Percentiles rank a stretch among this genome's conserved stretches.
phyloP scores from a whole-genome alignment of 768 basidiomycete genomes.

The Lactifluus pinguis region DNA sequence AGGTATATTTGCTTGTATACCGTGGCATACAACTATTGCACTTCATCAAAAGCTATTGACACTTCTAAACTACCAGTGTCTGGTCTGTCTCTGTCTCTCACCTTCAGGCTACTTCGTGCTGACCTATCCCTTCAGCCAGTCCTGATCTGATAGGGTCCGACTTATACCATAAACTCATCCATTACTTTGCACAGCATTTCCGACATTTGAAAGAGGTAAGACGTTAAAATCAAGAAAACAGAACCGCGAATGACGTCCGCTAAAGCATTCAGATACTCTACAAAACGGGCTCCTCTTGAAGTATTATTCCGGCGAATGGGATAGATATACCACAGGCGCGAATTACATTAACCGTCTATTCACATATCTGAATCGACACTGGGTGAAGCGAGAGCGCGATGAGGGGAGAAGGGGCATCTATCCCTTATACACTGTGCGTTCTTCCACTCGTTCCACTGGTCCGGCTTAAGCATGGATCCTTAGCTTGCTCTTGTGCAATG shows the following conservation, averaged over 20 bases:
- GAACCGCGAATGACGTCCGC: not conserved
- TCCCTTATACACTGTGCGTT: constrained; percentile 84
- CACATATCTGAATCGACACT: constrained; percentile 96
- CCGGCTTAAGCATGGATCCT: not conserved
- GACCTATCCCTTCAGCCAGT: constrained; percentile 44
- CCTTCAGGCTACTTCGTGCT: not conserved
- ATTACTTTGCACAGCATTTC: constrained; percentile 82
- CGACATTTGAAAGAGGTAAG: constrained; percentile 53
- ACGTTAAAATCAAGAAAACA: constrained; percentile 25
- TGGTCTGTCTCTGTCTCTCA: constrained; percentile 30
- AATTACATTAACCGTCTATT: constrained; percentile 96
- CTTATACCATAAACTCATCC: constrained; percentile 89
- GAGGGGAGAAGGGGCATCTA: constrained; percentile 94
- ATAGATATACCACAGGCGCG: constrained; percentile 92
- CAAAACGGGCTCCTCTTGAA: constrained; percentile 83
- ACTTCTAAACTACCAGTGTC: too few species aligned
- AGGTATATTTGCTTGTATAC: constrained; percentile 87
- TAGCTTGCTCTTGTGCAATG: constrained; percentile 94
- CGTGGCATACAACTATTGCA: constrained; percentile 97
- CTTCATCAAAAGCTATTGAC: constrained; percentile 27
- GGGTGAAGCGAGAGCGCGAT: constrained; percentile 97
- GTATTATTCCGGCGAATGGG: constrained; percentile 92
- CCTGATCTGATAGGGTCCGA: constrained; percentile 96
- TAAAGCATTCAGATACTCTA: constrained; percentile 65
- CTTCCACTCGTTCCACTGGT: not conserved